Evolutionary conservation across 306 rosid genomes (phyloP), one percentile per base, ranked within the genome.

Genomic region (Acacia confusa): DNA sequence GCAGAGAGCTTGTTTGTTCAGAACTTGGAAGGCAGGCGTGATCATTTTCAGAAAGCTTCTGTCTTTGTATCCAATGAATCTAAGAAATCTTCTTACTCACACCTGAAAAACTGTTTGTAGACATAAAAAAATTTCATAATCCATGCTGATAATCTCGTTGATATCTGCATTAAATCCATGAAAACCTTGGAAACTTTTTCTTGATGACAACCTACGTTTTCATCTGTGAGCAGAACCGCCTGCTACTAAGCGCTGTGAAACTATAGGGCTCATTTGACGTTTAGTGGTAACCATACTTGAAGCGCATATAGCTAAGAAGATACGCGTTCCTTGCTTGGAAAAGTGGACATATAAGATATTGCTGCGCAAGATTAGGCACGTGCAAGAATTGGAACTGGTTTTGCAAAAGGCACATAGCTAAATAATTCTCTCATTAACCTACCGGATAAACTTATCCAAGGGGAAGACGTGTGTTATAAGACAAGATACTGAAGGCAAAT

Each of bases 41-140:
- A 53, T 25, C 28, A 30, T 70, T 45, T 81, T 72, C 58, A 34
- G 65, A 61, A 75, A 77, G 55, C n/a, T 16, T 50, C 55, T 47
- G 5, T 47, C 13, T 5, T 47, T 47, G 52, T 47, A 47, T 47
- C 14, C 52, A 3, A 14, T 47, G 6, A 50, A 50, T 50, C 24
- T 52, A 52, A 52, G 22, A 19, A 17, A 52, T 3, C 60, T 52
- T 52, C 60, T 52, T 52, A 52, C 24, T 52, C 60, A 50, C 57
- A 48, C 22, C 10, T 20, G 24, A 52, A 52, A 52, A 6, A 19
- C 10, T 52, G 11, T 16, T 48, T 16, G 16, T 48, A 4, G 55
- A 48, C 20, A 48, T 48, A 16, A 45, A 44, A 16, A 44, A 48
- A 6, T 6, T 15, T 48, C 60, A 20, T 52, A 3, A 20, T 17